phyloP scores from a whole-genome alignment of 805 yeast genomes.

The Tetrapisispora phaffii region DNA sequence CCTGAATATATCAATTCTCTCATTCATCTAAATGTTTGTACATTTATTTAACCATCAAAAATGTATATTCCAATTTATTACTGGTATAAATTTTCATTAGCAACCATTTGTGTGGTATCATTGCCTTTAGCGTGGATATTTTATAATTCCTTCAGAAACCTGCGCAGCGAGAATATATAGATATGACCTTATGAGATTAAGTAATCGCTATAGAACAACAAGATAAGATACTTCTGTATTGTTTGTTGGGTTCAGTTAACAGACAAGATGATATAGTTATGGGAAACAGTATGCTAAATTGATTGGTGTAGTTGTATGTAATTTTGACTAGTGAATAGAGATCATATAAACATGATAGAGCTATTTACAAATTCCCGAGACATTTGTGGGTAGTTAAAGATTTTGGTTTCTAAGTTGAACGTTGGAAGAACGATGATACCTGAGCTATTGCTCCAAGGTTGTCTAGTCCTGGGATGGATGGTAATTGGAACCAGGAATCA shows the following conservation, averaged over 20 bases:
- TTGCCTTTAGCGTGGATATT: no score
- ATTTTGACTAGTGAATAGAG: no score
- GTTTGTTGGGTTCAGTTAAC: no score
- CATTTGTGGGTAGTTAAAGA: background rate
- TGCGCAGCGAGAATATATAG: background rate
- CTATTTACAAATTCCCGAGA: background rate
- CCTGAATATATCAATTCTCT: no score
- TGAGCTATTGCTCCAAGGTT: slow-evolving; percentile 19
- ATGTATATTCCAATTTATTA: no score
- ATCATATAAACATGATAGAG: background rate
- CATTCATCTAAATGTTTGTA: background rate
- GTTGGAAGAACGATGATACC: slow-evolving; percentile 24
- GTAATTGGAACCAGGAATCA: slow-evolving; percentile 25
- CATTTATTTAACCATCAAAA: no score
- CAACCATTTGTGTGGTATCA: background rate
- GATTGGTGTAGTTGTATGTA: no score
- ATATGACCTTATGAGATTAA: background rate
- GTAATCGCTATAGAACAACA: no score
- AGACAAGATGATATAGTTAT: no score
- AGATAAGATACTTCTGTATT: no score
- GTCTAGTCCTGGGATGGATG: slow-evolving; percentile 21
- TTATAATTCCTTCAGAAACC: no score
- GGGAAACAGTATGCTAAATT: no score
- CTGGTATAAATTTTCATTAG: background rate
- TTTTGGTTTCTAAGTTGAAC: background rate